Base-by-base conservation (phyloP, 2,329 filamentous ascomycete species). In the Aspergillus arachidicola region DNA sequence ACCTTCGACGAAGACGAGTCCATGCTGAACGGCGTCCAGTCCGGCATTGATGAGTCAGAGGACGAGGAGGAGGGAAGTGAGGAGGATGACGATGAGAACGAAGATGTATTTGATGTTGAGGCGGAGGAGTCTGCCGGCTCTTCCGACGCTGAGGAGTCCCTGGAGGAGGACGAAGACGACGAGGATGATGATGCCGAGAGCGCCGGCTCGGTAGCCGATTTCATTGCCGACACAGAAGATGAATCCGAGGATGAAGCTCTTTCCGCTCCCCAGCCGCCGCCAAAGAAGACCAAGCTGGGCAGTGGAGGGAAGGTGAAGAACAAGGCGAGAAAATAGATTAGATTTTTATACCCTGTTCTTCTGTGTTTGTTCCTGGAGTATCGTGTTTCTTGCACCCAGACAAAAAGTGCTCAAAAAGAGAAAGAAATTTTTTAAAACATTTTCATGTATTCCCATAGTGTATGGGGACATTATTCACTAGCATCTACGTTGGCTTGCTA, bases 181-280 rank as follows among this genome's bases (percentile, higher is more conserved):
- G 87, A 89, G 7, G 87, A 86, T 11, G 85, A 87, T 56, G 84
- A 88, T 60, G 83, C 87, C 30, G 87, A 89, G 7, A 88, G 89
- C 64, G 85, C 85, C 12, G 79, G 77, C 57, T 79, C 75, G 32
- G 80, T 74, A 69, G 77, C 78, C 55, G 82, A 83, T 57, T 79
- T 82, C 67, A 77, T 83, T 57, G 78, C 80, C 6, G 81, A 83
- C 60, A 80, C 78, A 3, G 83, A 85, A 45, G 78, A 80, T 10
- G 79, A 82, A 28, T 76, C 72, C 28, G 73, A 76, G 58, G 73
- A 73, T 55, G 71, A 70, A 19, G 64, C 60, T n/a, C 59, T 62
- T 45, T 30, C 57, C 45, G 61, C 68, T 45, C 64, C 70, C 51
- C 67, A 70, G 60, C 72, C 72, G 12, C 73, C 77, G 28, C 68